Evolutionary conservation across 129 eudicot species (phyloP).

Genomic region (Heracleum sosnowskyi): DNA sequence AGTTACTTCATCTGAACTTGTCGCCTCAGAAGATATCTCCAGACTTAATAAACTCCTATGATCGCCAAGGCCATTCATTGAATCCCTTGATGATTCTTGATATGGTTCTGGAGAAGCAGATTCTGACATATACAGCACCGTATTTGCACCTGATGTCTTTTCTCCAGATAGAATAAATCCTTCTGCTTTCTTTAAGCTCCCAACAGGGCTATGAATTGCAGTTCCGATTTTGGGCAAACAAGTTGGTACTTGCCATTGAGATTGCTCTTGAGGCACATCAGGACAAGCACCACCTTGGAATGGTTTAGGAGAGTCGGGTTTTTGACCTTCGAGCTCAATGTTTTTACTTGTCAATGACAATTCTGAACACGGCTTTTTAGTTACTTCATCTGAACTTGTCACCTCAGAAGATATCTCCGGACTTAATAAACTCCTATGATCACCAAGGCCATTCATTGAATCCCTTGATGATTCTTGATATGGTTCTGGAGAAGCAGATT

Average conservation of each 20-base stretch:
- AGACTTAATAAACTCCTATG: background rate
- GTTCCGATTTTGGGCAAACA: conserved; percentile 6
- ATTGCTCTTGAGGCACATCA: background rate
- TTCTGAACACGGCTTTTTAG: background rate
- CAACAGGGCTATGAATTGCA: background rate
- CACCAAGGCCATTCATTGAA: background rate
- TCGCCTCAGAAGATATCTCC: background rate
- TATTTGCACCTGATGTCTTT: conserved; percentile 12
- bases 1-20: background rate
- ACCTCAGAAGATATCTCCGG: background rate
- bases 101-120: conserved; percentile 14
- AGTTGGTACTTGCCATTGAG: background rate
- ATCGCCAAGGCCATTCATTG: background rate
- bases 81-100: conserved; percentile 14
- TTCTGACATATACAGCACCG: conserved; percentile 24
- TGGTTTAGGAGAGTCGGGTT: background rate
- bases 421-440: background rate
- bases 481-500: conserved; percentile 14
- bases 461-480: conserved; percentile 16
- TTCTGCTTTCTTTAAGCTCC: background rate
- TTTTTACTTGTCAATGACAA: background rate
- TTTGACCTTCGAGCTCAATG: background rate
- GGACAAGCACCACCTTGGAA: background rate
- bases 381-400: background rate
- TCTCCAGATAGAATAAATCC: background rate